These are phyloP conservation scores for Myriosclerotinia scirpicola DNA, from an alignment of 2,329 filamentous ascomycete genomes.

Conservation along the genomic window DNA sequence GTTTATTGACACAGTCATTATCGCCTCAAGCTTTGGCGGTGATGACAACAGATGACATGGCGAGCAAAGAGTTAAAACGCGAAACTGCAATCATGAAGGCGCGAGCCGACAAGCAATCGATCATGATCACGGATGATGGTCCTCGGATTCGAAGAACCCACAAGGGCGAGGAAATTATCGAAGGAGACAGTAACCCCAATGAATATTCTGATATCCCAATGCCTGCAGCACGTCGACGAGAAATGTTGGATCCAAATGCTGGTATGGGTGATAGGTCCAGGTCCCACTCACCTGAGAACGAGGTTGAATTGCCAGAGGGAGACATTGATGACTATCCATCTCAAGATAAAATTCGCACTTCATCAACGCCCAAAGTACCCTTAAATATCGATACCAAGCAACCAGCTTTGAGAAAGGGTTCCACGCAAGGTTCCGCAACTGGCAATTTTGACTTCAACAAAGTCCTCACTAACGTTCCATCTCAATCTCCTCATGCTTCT, in stretches of 20 bases:
- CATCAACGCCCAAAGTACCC: slow-evolving; percentile 36
- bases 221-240: slow-evolving; percentile 42
- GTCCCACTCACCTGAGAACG: slow-evolving; percentile 42
- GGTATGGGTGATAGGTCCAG: slow-evolving; percentile 40
- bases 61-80: slow-evolving; percentile 82
- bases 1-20: slow-evolving; percentile 70
- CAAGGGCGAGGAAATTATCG: slow-evolving; percentile 90
- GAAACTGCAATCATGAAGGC: slow-evolving; percentile 76
- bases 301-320: slow-evolving; percentile 37
- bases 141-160: slow-evolving; percentile 85
- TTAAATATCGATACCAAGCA: slow-evolving; percentile 38
- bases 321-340: slow-evolving; percentile 38
- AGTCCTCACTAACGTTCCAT: slow-evolving; percentile 80
- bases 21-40: slow-evolving; percentile 75
- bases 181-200: slow-evolving; percentile 60
- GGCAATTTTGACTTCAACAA: slow-evolving; percentile 76
- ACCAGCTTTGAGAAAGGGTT: slow-evolving; percentile 33
- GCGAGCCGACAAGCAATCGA: slow-evolving; percentile 77
- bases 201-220: slow-evolving; percentile 33
- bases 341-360: slow-evolving; percentile 34
- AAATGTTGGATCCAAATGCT: slow-evolving; percentile 42
- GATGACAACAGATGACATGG: slow-evolving; percentile 89
- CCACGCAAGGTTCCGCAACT: slow-evolving; percentile 27
- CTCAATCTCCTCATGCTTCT: slow-evolving; percentile 62
- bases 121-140: slow-evolving; percentile 70